phyloP scores from a whole-genome alignment of 441 rosid species.

The Erodium moschatum region DNA sequence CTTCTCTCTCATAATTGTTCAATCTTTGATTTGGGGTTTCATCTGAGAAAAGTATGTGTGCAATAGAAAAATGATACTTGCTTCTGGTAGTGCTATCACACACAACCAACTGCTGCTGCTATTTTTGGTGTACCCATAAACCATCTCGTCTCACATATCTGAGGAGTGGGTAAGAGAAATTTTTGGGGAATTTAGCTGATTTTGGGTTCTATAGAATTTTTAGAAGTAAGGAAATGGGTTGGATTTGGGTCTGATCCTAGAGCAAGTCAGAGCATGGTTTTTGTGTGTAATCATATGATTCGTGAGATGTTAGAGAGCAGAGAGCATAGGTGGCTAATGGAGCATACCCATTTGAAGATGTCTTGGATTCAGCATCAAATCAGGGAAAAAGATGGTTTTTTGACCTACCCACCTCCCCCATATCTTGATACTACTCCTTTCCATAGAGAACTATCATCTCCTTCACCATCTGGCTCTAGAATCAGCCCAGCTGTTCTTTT shows the following conservation, averaged over 20 bases:
- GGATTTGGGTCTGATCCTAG: not conserved
- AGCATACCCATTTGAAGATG: not conserved
- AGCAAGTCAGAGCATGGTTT: not conserved
- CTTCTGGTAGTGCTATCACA: not conserved
- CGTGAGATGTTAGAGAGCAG: too few species aligned
- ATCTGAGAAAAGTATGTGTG: slow-evolving; percentile 8
- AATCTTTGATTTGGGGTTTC: slow-evolving; percentile 20
- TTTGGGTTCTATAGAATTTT: not conserved
- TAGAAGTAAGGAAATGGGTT: not conserved
- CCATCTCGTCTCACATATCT: not conserved
- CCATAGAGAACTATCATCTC: not conserved
- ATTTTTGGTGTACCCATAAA: not conserved
- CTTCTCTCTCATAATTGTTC: slow-evolving; percentile 21
- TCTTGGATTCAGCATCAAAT: not conserved
- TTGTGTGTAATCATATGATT: not conserved
- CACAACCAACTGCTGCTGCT: too few species aligned
- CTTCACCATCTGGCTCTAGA: not conserved
- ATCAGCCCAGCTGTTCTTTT: not conserved
- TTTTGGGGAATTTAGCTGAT: not conserved
- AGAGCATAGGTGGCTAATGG: not conserved
- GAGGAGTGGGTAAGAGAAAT: not conserved
- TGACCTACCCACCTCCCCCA: not conserved
- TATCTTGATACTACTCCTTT: not conserved
- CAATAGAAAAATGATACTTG: slow-evolving; percentile 12
- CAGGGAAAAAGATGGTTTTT: not conserved